Evolutionary conservation across 768 basidiomycete species (phyloP), one percentile per base, ranked within the genome.

Genomic region (Lyophyllum atratum): DNA sequence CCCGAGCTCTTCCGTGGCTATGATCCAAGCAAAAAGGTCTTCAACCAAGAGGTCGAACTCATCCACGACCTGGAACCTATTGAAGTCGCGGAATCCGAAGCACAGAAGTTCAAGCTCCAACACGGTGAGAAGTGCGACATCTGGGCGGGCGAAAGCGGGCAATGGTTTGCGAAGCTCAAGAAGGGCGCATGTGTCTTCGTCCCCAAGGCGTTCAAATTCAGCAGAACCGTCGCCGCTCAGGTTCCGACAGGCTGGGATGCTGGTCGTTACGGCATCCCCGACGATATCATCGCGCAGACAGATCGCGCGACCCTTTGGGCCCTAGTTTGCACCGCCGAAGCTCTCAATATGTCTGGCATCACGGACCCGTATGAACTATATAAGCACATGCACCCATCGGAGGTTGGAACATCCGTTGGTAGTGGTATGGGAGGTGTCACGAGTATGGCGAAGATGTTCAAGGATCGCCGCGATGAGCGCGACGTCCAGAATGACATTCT

Each of bases 161-260:
- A 96, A 69, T 97, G 91, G 93, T 94, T 92, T 67, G 95, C 95
- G 70, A 97, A 98, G 76, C 88, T 98, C 81, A 98, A 98, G 88
- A 96, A 93, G 75, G 97, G 97, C 49, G 95, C 97, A 11, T 87
- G 92, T 44, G 80, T 99, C 59, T 81, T 88, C 61, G 87, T 98
- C 42, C 96, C 97, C 49, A 99, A 99, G 76, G 91, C 96, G 2
- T 88, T 98, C 84, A 85, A 82, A 63, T 98, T 98, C 82, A 92
- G 87, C 68, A 92, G 96, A 48, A 84, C 91, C 42, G 97, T 98
- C 47, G 95, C 92, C 46, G 96, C 95, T 45, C 97, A 98, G 72
- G 81, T 99, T 54, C 97, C 97, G 3, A 97, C 95, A 22, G 97
- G 97, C 15, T 99, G 97, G 96, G 80, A 94, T 63, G 95, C 96